These are phyloP conservation scores for Venustampulla echinocandica DNA, from an alignment of 495 filamentous ascomycete species.

Conservation along the genomic window DNA sequence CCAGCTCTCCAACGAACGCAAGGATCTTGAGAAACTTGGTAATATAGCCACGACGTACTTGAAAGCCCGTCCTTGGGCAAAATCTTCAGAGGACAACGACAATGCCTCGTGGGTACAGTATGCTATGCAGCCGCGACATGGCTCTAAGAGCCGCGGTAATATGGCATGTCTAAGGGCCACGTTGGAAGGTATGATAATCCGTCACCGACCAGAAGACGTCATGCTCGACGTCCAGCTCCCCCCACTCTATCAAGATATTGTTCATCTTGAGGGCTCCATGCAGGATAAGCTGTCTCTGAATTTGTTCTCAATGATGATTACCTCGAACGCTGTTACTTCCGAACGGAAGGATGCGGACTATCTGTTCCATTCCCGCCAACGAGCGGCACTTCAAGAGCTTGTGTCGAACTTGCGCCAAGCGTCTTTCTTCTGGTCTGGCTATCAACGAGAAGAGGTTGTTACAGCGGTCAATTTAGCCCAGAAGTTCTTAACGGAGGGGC, in stretches of 20 bases:
- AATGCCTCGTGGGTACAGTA: conserved; percentile 58
- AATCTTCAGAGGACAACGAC: conserved; percentile 37
- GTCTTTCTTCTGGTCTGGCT: conserved; percentile 87
- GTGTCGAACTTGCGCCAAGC: conserved; percentile 75
- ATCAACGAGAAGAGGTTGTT: conserved; percentile 49
- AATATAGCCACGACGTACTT: conserved; percentile 63
- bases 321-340: conserved; percentile 83
- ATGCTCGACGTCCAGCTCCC: conserved; percentile 54
- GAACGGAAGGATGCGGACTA: conserved; percentile 78
- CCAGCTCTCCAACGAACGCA: conserved; percentile 40
- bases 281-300: conserved; percentile 81
- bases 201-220: conserved; percentile 65
- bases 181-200: conserved; percentile 70
- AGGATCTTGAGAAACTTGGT: conserved; percentile 69
- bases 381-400: conserved; percentile 51
- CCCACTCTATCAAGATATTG: conserved; percentile 56
- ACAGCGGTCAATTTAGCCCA: conserved; percentile 53
- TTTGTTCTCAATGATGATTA: conserved; percentile 70
- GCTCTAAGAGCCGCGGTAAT: conserved; percentile 41
- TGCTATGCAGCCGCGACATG: conserved; percentile 56
- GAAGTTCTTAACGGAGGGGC: conserved; percentile 51
- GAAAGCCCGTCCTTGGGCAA: conserved; percentile 68
- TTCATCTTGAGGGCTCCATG: conserved; percentile 70
- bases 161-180: conserved; percentile 57
- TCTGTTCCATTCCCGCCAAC: conserved; percentile 71